Conservation (phyloP, 176 grass and related monocot genomes). For the Cymbopogon citratus region DNA sequence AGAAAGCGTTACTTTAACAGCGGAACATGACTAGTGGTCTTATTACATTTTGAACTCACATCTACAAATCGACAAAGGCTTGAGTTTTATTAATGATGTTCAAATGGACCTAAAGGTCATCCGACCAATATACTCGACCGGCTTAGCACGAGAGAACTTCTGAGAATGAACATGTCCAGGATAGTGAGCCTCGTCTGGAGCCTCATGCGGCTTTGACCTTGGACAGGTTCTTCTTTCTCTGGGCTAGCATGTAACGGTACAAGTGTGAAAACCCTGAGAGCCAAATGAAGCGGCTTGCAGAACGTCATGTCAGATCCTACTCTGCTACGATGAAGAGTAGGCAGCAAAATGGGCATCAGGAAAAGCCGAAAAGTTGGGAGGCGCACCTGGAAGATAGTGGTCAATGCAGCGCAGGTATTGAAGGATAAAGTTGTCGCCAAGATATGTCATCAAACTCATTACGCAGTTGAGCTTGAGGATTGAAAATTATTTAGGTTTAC, state of each 20-base stretch:
- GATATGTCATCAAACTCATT: not conserved
- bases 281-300: not conserved
- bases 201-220: not conserved
- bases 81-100: no score
- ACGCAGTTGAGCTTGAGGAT: not conserved
- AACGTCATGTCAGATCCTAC: not conserved
- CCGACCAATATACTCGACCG: no score
- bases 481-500: no score
- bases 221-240: conserved; percentile 13
- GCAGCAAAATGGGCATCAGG: not conserved
- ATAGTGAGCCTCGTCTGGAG: no score
- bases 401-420: not conserved
- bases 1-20: no score
- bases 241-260: conserved; percentile 16
- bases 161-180: no score
- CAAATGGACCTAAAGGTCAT: no score
- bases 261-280: not conserved
- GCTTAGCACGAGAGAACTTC: no score
- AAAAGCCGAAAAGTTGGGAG: not conserved
- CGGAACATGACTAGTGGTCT: no score
- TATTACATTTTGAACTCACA: no score
- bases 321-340: not conserved
- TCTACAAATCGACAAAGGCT: no score
- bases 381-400: conserved; percentile 34
- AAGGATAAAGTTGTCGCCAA: not conserved